Evolutionary conservation across 805 yeast genomes (phyloP).

Genomic region (Yarrowia hollandica): DNA sequence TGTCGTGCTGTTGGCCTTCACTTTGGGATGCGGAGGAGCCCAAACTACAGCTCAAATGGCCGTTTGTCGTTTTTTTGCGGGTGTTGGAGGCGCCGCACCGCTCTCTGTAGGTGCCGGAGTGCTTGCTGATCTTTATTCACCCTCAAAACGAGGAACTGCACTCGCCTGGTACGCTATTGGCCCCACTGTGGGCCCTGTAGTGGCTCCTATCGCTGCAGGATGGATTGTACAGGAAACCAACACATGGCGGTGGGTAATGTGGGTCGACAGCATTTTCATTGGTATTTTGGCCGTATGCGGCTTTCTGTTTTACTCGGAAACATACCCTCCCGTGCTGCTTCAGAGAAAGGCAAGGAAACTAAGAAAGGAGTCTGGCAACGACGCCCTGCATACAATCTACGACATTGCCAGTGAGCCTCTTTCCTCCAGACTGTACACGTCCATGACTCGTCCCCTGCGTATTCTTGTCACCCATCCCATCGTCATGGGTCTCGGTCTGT

Average conservation of each 20-base stretch:
- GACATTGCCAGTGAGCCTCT: slow-evolving; percentile 44
- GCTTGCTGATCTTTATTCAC: slow-evolving; percentile 59
- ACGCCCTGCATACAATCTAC: slow-evolving; percentile 57
- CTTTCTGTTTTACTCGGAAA: slow-evolving; percentile 52
- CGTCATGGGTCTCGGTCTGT: slow-evolving; percentile 61
- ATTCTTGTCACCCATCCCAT: slow-evolving; percentile 60
- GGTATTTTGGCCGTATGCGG: slow-evolving; percentile 51
- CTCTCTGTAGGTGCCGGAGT: slow-evolving; percentile 70
- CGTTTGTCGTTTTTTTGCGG: slow-evolving; percentile 62
- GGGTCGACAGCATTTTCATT: slow-evolving; percentile 56
- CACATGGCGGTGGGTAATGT: slow-evolving; percentile 65
- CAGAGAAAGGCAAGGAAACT: slow-evolving; percentile 49
- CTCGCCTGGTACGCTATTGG: slow-evolving; percentile 60
- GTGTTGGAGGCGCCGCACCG: slow-evolving; percentile 68
- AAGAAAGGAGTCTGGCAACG: slow-evolving; percentile 57
- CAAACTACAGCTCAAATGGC: slow-evolving; percentile 56
- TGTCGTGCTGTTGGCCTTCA: slow-evolving; percentile 46
- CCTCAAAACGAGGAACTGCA: slow-evolving; percentile 54
- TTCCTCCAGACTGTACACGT: slow-evolving; percentile 40
- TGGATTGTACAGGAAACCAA: slow-evolving; percentile 47
- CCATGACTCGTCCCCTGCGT: slow-evolving; percentile 58
- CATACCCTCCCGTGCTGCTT: slow-evolving; percentile 58
- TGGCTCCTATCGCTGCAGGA: slow-evolving; percentile 52
- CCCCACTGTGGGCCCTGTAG: slow-evolving; percentile 60
- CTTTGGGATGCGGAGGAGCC: slow-evolving; percentile 62